A percentile compares a stretch with the other conserved stretches of the same genome.
Conservation (phyloP, 768 basidiomycete genomes). For the Boletus reticulatus region DNA sequence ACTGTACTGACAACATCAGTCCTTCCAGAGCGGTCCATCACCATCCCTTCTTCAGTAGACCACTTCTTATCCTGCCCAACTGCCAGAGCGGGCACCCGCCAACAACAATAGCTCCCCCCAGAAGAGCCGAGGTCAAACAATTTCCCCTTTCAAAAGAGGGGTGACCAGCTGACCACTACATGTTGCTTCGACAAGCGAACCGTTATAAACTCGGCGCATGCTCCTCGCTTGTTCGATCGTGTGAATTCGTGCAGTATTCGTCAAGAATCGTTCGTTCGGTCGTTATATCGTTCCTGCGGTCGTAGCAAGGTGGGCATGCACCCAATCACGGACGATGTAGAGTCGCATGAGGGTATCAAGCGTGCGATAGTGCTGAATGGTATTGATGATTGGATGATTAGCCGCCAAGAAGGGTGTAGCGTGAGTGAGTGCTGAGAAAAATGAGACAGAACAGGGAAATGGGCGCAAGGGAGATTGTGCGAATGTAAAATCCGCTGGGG, state of each 20-base stretch:
- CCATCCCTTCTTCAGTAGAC: slow-evolving; percentile 21
- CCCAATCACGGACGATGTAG: slow-evolving; percentile 10
- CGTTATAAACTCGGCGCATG: slow-evolving; percentile 18
- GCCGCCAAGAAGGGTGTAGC: slow-evolving; percentile 23
- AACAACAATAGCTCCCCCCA: slow-evolving; percentile 22
- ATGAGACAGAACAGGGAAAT: slow-evolving; percentile 10
- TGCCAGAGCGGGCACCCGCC: slow-evolving; percentile 31
- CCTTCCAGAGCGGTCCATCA: slow-evolving; percentile 29
- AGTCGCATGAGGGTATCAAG: slow-evolving; percentile 18
- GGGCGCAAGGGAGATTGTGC: slow-evolving; percentile 26
- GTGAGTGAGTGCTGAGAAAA: slow-evolving; percentile 23
- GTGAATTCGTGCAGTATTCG: slow-evolving; percentile 32
- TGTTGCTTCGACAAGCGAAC: slow-evolving; percentile 18
- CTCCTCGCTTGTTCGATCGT: slow-evolving; percentile 29
- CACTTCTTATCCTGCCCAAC: slow-evolving; percentile 31
- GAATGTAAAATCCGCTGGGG: slow-evolving; percentile 29
- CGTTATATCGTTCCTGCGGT: slow-evolving; percentile 33
- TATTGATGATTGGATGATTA: slow-evolving; percentile 26
- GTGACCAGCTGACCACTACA: slow-evolving; percentile 8
- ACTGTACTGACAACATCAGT: slow-evolving; percentile 17
- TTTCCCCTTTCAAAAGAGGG: slow-evolving; percentile 8
- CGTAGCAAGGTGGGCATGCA: slow-evolving; percentile 28
- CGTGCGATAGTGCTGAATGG: slow-evolving; percentile 15
- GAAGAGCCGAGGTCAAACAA: slow-evolving; percentile 16
- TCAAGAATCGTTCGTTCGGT: slow-evolving; percentile 38